Base-by-base conservation (phyloP, 345 rosid genomes). In the Diplotaxis tenuifolia region DNA sequence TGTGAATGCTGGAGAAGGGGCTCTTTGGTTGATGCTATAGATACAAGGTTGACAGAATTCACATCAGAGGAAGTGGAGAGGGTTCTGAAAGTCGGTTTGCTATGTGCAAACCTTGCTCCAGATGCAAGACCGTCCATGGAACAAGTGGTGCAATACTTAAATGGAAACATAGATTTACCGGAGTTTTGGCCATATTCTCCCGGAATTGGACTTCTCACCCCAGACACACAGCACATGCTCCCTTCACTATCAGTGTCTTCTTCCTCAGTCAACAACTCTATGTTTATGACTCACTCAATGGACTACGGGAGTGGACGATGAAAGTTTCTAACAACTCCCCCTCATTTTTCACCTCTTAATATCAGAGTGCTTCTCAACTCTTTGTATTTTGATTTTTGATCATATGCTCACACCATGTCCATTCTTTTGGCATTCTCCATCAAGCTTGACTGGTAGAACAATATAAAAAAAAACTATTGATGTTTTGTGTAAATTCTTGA, bases 41-140 rank as follows among this genome's bases (percentile, higher is more conserved):
- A 83, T 71, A 75, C 83, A 25, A 73, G 78, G 80, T 50, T 82
- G 78, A 65, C 36, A 62, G 23, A 73, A 3, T 82, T 42, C 65
- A 77, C 32, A 3, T 62, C 40, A 76, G 40, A 78, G 38, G 85
- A 85, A 69, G 75, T 80, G 54, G 83, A 80, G 57, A 32, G 69
- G 77, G 87, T 85, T 64, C 22, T 85, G 75, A 85, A 80, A 58
- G 65, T 85, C 10, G 85, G 89, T 1, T 59, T 83, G 68, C 67
- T n/a, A n/a, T n/a, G n/a, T n/a, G n/a, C n/a, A n/a, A n/a, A n/a
- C n/a, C n/a, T n/a, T n/a, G n/a, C n/a, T 83, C 78, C 86, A 19
- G 76, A 61, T 22, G 50, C 27, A 9, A 80, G 86, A 75, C 88
- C 91, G 4, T 36, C 69, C 42, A 84, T 83, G 79, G 77, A 68